A percentile compares a stretch with the other conserved stretches of the same genome.
These are phyloP conservation scores for Kingdonia uniflora DNA, from an alignment of 164 flowering plant species.

Conservation along the genomic window DNA sequence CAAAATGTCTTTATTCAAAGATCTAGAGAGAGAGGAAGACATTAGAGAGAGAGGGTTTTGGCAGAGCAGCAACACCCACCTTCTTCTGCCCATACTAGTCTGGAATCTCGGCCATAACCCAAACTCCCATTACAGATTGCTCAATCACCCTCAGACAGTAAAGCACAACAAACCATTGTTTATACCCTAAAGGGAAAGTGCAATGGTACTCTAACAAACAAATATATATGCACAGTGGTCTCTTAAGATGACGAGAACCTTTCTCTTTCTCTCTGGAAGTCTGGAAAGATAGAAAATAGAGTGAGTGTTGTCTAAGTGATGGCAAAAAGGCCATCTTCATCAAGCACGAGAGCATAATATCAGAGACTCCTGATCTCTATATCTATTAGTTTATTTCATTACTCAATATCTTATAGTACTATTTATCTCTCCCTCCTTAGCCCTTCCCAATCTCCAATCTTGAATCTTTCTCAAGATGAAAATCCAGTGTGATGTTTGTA, in stretches of 20 bases:
- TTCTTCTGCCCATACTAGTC: constrained; percentile 4
- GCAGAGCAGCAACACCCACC: neutral
- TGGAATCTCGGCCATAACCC: neutral
- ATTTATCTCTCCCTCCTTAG: neutral
- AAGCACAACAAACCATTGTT: neutral
- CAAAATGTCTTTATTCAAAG: neutral
- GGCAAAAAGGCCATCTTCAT: neutral
- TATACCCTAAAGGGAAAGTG: no score
- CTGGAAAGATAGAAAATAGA: no score
- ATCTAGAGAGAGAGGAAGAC: neutral
- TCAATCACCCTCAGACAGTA: constrained; percentile 3
- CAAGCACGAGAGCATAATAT: no score
- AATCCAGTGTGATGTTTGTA: constrained; percentile 30
- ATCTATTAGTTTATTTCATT: no score
- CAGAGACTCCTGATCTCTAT: no score
- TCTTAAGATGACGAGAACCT: no score
- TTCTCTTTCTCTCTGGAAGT: no score
- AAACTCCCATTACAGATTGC: constrained; percentile 1
- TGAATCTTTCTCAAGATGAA: constrained; percentile 12
- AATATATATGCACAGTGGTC: no score
- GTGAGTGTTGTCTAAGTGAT: neutral
- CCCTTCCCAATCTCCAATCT: neutral
- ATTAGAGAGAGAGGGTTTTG: neutral
- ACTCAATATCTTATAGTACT: no score
- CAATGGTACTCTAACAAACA: no score